Evolutionary conservation across 805 yeast species (phyloP).

Genomic region (Jamesozyma spencerorum): DNA sequence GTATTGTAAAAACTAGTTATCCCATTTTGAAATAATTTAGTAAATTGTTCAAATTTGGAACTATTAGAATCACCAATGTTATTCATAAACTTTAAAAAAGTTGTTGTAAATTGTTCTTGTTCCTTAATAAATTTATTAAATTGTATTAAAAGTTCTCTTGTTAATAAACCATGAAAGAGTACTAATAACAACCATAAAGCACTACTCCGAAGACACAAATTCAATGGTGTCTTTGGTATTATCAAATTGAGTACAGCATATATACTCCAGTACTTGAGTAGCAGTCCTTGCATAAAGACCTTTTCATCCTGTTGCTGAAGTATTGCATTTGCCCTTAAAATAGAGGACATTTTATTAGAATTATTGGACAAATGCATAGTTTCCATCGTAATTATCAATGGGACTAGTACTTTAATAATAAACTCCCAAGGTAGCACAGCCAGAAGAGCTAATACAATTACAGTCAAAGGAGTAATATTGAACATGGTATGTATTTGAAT

Average conservation of each 20-base stretch:
- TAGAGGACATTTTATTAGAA: slow-evolving; percentile 5
- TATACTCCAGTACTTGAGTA: slow-evolving; percentile 20
- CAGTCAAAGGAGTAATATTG: not conserved
- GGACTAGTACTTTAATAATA: slow-evolving; percentile 15
- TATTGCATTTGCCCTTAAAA: slow-evolving; percentile 2
- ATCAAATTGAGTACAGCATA: slow-evolving; percentile 12
- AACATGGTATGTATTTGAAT: too few relatives aligned
- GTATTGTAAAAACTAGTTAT: slow-evolving; percentile 3
- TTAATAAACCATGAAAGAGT: slow-evolving; percentile 5
- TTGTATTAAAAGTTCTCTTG: slow-evolving; percentile 13
- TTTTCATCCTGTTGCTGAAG: slow-evolving; percentile 6
- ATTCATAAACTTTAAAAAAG: slow-evolving; percentile 3
- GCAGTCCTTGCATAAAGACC: not conserved
- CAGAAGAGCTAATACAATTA: not conserved
- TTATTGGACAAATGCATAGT: slow-evolving; percentile 9
- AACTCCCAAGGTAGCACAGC: not conserved
- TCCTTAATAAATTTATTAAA: slow-evolving; percentile 14
- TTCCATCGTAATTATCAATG: slow-evolving; percentile 20
- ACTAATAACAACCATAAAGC: slow-evolving; percentile 4
- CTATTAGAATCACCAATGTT: slow-evolving; percentile 6
- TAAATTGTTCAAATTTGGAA: slow-evolving; percentile 10
- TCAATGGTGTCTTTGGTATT: slow-evolving; percentile 10
- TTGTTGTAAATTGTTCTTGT: slow-evolving; percentile 3
- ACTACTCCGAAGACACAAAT: too few relatives aligned
- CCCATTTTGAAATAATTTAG: slow-evolving; percentile 4